phyloP scores from a whole-genome alignment of 768 basidiomycete species.

The Panus rudis region DNA sequence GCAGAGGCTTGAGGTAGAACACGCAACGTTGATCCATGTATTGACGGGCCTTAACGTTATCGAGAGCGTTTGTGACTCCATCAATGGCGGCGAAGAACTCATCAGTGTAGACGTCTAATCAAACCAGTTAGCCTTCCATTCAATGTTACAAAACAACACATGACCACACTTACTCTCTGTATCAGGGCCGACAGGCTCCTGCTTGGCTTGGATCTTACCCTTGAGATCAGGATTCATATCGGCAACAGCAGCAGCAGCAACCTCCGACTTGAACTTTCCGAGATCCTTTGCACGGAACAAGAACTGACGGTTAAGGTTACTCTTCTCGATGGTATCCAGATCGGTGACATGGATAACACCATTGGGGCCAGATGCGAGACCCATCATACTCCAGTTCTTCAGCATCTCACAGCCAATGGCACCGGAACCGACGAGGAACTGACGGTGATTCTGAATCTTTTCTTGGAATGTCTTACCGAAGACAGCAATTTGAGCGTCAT shows the following conservation, averaged over 20 bases:
- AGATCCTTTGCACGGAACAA: constrained; percentile 94
- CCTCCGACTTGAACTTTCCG: constrained; percentile 95
- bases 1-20: constrained; percentile 89
- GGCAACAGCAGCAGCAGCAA: constrained; percentile 81
- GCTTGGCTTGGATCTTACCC: constrained; percentile 81
- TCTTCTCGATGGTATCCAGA: constrained; percentile 98
- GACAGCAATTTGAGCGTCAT: constrained; percentile 93
- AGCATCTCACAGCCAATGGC: constrained; percentile 99
- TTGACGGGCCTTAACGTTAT: constrained; percentile 94
- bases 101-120: constrained; percentile 77
- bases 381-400: constrained; percentile 99
- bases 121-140: too few species aligned
- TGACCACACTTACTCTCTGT: constrained; percentile 71
- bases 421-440: constrained; percentile 98
- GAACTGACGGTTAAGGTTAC: constrained; percentile 97
- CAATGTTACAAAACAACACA: constrained; percentile 7
- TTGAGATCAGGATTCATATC: constrained; percentile 93
- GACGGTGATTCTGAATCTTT: constrained; percentile 81
- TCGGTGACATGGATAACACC: constrained; percentile 92
- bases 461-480: constrained; percentile 92
- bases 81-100: constrained; percentile 84
- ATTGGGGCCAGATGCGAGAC: constrained; percentile 71
- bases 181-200: constrained; percentile 88
- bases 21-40: constrained; percentile 99
- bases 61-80: constrained; percentile 94